phyloP scores from a whole-genome alignment of 2,329 filamentous ascomycete genomes.

The Fusarium sororula region DNA sequence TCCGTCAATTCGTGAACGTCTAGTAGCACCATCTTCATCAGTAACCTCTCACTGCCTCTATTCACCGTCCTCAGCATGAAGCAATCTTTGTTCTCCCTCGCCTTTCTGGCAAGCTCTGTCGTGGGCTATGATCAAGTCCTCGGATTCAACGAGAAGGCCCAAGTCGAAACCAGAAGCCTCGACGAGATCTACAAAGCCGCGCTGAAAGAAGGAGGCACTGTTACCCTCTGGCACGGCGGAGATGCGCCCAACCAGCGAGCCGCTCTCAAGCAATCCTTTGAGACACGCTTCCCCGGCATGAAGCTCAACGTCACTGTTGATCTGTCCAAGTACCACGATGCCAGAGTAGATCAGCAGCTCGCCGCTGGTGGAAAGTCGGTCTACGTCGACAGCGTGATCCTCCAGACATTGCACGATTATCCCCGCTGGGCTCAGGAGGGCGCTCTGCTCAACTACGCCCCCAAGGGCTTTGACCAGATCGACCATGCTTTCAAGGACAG shows the following conservation, averaged over 20 bases:
- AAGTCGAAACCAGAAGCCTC: conserved; percentile 55
- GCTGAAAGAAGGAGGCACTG: conserved; percentile 54
- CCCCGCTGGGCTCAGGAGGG: conserved; percentile 60
- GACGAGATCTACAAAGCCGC: conserved; percentile 62
- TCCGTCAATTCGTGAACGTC: too few relatives aligned
- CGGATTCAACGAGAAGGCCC: conserved; percentile 24
- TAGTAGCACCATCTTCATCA: too few relatives aligned
- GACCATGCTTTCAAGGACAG: conserved; percentile 50
- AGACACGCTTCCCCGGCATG: conserved; percentile 58
- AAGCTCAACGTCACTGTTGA: conserved; percentile 64
- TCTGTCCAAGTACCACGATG: conserved; percentile 64
- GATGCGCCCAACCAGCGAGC: conserved; percentile 54
- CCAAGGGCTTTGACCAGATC: conserved; percentile 56
- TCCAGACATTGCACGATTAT: conserved; percentile 63
- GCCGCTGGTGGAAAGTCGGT: conserved; percentile 45
- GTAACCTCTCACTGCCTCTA: too few relatives aligned
- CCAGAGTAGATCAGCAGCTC: conserved; percentile 56
- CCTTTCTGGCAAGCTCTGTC: conserved; percentile 10
- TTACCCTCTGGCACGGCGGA: conserved; percentile 61
- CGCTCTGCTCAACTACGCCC: conserved; percentile 59
- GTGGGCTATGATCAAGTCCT: conserved; percentile 37
- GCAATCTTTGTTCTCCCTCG: background rate
- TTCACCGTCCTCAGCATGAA: too few relatives aligned
- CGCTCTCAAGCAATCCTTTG: conserved; percentile 54
- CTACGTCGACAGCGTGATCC: conserved; percentile 51